Base-by-base conservation (phyloP, 176 grass and related monocot species). In the Triticum timopheevii region DNA sequence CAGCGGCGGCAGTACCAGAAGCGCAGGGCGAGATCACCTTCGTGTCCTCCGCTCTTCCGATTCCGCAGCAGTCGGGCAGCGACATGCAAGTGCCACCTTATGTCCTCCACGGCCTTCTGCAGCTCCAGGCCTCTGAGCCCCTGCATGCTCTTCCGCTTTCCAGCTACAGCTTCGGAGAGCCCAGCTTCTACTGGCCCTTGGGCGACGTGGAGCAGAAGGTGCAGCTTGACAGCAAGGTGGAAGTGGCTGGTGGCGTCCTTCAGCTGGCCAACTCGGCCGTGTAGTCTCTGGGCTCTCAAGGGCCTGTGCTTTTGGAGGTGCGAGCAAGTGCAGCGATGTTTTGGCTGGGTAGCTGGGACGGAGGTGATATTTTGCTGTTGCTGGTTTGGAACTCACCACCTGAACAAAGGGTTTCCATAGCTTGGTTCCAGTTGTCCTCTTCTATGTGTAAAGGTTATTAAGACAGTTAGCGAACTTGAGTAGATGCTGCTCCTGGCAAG, bases 121-220 rank as follows among this genome's bases (percentile, higher is more conserved):
- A 94, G 78, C 47, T 90, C 49, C 86, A n/a, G 44, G 59, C 78
- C 38, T 82, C 79, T 27, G 87, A 69, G 13, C 56, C 76, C 10
- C 73, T 65, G 30, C 81, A 50, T 49, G 74, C 90, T 80, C 87
- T 86, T 24, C 75, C 90, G 25, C 50, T 82, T 13, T 59, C 66
- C 4, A 38, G 61, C 7, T 83, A 87, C 88, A 84, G 10, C 77
- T 78, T 7, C 59, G 79, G 82, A 0, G 88, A 85, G 16, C 56
- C 88, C 27, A 80, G 71, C 78, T 83, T 92, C 73, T 80, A 85
- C 85, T 83, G 86, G 84, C 70, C 68, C 49, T 64, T 54, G 0
- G 88, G 70, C 54, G 25, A 85, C 70, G 85, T 73, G 16, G 83
- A 87, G 81, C 83, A 90, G 77, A 97, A 90, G 86, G 45, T 77